These are phyloP conservation scores for Phytophthora citrophthora DNA, from an alignment of 352 stramenopile genomes.

Conservation along the genomic window DNA sequence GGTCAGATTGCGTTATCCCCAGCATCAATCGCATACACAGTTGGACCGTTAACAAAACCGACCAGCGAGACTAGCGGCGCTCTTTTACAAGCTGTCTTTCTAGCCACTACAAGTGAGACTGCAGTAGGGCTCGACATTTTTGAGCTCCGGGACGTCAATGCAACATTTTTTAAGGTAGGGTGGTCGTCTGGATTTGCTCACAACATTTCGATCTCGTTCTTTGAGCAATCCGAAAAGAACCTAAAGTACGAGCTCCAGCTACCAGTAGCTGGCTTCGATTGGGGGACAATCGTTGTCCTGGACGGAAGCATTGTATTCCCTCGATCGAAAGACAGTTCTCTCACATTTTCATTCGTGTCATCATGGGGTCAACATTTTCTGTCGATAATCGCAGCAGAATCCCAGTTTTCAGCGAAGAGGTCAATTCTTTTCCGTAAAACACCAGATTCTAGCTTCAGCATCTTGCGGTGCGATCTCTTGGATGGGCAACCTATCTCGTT, in stretches of 20 bases:
- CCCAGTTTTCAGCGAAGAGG: conserved; percentile 40
- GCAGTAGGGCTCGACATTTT: conserved; percentile 44
- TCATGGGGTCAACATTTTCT: conserved; percentile 44
- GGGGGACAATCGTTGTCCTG: conserved; percentile 39
- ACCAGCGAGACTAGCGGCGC: conserved; percentile 22
- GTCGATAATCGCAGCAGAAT: conserved; percentile 53
- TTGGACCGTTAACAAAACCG: conserved; percentile 35
- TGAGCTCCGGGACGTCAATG: conserved; percentile 48
- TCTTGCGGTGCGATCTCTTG: conserved; percentile 57
- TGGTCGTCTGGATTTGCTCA: conserved; percentile 45
- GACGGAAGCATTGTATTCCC: conserved; percentile 40
- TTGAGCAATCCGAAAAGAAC: conserved; percentile 39
- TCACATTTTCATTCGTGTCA: conserved; percentile 53
- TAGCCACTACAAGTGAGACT: neutral
- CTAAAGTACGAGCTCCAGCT: conserved; percentile 58
- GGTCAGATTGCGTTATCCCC: conserved; percentile 39
- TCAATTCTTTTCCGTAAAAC: conserved; percentile 55
- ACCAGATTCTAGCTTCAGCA: conserved; percentile 20
- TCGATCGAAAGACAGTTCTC: conserved; percentile 27
- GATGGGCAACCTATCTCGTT: conserved; percentile 50
- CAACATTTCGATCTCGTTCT: conserved; percentile 64
- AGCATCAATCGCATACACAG: conserved; percentile 38
- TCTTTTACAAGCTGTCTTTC: conserved; percentile 14
- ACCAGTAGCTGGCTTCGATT: conserved; percentile 56
- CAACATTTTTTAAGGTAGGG: conserved; percentile 30